Evolutionary conservation across 768 basidiomycete species (phyloP), one percentile per base, ranked within the genome.

Genomic region (Termitomyces sp.): DNA sequence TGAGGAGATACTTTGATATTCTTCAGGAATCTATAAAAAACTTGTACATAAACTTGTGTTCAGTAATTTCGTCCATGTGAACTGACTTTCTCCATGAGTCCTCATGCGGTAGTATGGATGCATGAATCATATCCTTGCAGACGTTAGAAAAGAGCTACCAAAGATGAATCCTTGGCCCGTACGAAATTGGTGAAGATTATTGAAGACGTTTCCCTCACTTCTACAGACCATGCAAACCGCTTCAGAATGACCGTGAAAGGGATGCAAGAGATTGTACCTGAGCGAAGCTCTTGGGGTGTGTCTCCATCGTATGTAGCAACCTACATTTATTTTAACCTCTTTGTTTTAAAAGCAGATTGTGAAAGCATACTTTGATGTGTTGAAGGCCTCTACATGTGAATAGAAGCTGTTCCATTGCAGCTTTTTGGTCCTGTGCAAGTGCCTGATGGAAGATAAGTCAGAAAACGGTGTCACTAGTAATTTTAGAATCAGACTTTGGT

Each of bases 151-250:
- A 15, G 39, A 40, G n/a, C 9, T 20, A 36, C 40, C n/a, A 16
- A 40, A 11, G 12, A 36, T 31, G 27, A 11, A 36, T 32, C 15
- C 16, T 15, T 41, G 20, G n/a, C 7, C 53, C 81, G n/a, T 61
- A 89, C 90, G 61, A 94, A 93, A 64, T 96, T 96, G 5, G 93
- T 94, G 63, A 95, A 89, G 48, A 96, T 88, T 22, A 93, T 81
- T 0, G 89, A 90, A 0, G 86, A 85, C 2, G 72, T 81, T 49
- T 86, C 83, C 42, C 94, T 81, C 53, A 94, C 86, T 16, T 68
- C 88, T 89, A 35, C 33, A 46, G 16, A 5, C 11, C 7, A 23
- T 32, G 33, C 20, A 23, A 27, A 22, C 31, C 7, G 12, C 16
- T 58, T 18, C 20, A 36, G 32, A 4, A 32, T 27, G 39, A 57